Evolutionary conservation across 495 filamentous ascomycete species (phyloP).

Genomic region (Wilcoxina mikolae): DNA sequence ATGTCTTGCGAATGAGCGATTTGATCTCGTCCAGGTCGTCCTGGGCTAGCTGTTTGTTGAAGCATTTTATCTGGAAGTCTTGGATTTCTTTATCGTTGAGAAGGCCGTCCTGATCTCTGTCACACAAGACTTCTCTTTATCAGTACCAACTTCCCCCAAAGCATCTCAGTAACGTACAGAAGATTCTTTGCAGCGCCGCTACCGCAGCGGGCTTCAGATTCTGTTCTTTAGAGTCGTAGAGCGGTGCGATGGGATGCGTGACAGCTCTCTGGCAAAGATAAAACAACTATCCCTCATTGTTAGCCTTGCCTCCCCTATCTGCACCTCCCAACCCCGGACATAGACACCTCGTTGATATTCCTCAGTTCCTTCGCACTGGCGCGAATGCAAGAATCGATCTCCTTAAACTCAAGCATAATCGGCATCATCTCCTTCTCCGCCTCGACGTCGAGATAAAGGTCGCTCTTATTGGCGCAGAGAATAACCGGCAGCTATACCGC

Average conservation of each 20-base stretch:
- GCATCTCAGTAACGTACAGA: constrained; percentile 41
- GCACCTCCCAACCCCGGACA: background rate
- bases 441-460: constrained; percentile 58
- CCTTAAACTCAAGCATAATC: constrained; percentile 96
- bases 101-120: constrained; percentile 92
- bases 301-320: background rate
- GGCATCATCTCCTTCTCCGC: constrained; percentile 96
- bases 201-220: constrained; percentile 76
- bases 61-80: constrained; percentile 76
- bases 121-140: constrained; percentile 45
- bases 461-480: constrained; percentile 91
- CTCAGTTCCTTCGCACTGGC: constrained; percentile 87
- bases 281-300: constrained; percentile 35
- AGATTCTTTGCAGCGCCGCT: constrained; percentile 71
- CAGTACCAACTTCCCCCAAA: background rate
- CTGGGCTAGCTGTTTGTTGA: constrained; percentile 62
- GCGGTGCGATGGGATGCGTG: constrained; percentile 87
- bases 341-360: constrained; percentile 74
- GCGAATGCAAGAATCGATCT: constrained; percentile 94
- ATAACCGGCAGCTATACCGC: constrained; percentile 64
- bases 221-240: constrained; percentile 86
- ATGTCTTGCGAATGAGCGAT: constrained; percentile 53
- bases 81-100: constrained; percentile 79
- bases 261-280: constrained; percentile 98
- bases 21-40: constrained; percentile 85